Percentiles rank a stretch among this genome's conserved stretches.
Evolutionary conservation across 2,329 filamentous ascomycete genomes (phyloP).

Genomic region (Penicillium paneum): DNA sequence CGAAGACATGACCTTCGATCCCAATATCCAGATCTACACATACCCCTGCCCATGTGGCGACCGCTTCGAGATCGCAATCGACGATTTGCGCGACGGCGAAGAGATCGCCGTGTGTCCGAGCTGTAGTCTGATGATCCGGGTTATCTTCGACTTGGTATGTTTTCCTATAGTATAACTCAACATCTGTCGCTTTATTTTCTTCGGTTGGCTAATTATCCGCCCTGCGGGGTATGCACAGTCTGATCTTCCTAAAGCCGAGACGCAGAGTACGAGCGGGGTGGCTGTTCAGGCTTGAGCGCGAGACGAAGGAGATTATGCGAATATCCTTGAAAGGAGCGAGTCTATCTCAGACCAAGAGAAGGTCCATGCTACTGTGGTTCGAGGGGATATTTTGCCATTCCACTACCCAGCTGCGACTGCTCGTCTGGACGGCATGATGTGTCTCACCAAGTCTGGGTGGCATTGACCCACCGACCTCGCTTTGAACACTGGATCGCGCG

Average conservation of each 20-base stretch:
- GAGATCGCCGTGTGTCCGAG: conserved; percentile 97
- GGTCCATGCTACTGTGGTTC: neutral
- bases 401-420: neutral
- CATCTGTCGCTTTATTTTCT: neutral
- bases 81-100: conserved; percentile 79
- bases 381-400: neutral
- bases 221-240: conserved; percentile 36
- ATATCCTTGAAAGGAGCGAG: neutral
- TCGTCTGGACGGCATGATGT: neutral
- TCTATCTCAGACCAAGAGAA: neutral
- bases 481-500: neutral
- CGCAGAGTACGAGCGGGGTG: neutral
- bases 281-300: neutral
- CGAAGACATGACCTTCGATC: conserved; percentile 94
- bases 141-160: conserved; percentile 83
- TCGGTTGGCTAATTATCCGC: conserved; percentile 4
- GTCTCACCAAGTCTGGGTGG: neutral
- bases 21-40: conserved; percentile 79
- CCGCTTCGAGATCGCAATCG: conserved; percentile 84
- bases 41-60: conserved; percentile 98
- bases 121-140: conserved; percentile 92
- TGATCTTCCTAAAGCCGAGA: conserved; percentile 51
- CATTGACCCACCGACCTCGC: neutral
- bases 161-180: neutral
- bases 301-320: neutral